Conservation (phyloP, 164 flowering plant species). For the Magnolia officinalis region DNA sequence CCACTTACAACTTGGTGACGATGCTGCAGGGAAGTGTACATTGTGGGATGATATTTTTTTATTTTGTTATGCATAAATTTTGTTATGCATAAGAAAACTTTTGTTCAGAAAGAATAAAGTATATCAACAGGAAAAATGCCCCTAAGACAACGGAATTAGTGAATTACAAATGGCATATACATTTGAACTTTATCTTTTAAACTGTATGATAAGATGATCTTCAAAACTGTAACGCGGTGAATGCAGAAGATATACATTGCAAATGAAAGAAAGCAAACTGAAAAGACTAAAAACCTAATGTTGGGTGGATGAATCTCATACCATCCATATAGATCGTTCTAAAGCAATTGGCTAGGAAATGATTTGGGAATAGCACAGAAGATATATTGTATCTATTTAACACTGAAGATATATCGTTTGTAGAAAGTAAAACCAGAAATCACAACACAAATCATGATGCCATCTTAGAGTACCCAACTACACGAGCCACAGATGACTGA, state of each 20-base stretch:
- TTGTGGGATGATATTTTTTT: neutral
- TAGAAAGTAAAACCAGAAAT: neutral
- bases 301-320: neutral
- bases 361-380: neutral
- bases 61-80: neutral
- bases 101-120: neutral
- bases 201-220: neutral
- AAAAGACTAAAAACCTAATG: neutral
- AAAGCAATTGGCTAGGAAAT: neutral
- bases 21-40: constrained; percentile 24
- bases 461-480: no score
- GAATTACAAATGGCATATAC: neutral
- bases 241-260: neutral
- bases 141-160: neutral
- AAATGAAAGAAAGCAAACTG: constrained; percentile 1
- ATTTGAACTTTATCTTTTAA: no score
- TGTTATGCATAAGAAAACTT: neutral
- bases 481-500: no score
- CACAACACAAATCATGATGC: no score
- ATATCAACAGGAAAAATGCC: neutral
- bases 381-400: neutral
- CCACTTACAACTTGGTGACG: constrained; percentile 43
- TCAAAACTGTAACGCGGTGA: neutral
- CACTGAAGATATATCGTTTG: no score
- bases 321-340: neutral